These are phyloP conservation scores for Fusarium domesticum DNA, from an alignment of 2,329 filamentous ascomycete species.

Conservation along the genomic window DNA sequence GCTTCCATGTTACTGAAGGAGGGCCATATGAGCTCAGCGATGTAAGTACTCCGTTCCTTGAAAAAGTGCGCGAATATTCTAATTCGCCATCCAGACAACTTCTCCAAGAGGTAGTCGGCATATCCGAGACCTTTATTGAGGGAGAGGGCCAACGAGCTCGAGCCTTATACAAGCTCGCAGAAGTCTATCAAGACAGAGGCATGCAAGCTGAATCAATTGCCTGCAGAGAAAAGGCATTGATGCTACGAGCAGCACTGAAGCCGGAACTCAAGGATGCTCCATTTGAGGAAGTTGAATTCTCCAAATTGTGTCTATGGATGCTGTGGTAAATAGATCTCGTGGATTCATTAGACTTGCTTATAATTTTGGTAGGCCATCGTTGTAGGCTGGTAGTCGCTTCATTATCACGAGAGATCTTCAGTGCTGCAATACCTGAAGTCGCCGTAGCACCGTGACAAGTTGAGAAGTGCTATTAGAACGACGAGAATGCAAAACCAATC, in stretches of 20 bases:
- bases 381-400: no score
- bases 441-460: no score
- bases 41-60: conserved; percentile 26
- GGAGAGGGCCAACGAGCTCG: conserved; percentile 25
- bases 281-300: conserved; percentile 20
- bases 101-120: conserved; percentile 21
- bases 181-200: conserved; percentile 7
- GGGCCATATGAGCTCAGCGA: conserved; percentile 15
- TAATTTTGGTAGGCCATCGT: no score
- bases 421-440: no score
- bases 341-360: not conserved
- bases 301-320: conserved; percentile 21
- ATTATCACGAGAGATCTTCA: no score
- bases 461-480: no score
- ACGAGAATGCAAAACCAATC: no score
- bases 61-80: conserved; percentile 4
- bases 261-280: conserved; percentile 15
- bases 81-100: conserved; percentile 10
- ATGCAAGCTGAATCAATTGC: conserved; percentile 1
- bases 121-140: conserved; percentile 23
- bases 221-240: conserved; percentile 10
- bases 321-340: conserved; percentile 12
- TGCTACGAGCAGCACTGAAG: conserved; percentile 9
- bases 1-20: conserved; percentile 17
- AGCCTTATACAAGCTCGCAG: conserved; percentile 22